Evolutionary conservation across 768 basidiomycete genomes (phyloP), one percentile per base, ranked within the genome.

Genomic region (Boletus rubropictus): DNA sequence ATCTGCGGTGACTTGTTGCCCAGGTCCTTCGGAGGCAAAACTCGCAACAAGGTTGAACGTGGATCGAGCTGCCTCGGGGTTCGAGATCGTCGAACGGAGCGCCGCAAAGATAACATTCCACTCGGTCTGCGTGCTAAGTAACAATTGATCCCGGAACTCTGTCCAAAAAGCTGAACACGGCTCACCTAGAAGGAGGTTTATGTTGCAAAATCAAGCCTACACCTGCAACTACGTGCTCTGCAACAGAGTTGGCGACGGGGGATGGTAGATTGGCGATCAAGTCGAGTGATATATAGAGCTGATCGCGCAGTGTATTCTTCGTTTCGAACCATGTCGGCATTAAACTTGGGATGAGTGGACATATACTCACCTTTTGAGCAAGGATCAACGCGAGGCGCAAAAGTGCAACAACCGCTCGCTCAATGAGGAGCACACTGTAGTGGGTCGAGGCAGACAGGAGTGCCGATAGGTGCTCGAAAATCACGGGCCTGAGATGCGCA

Each of bases 91-190:
- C 1, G 84, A 85, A 39, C 89, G 81, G 53, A 98, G 77, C 24
- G 97, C 73, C 1, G 89, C 87, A 58, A 94, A 89, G 18, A 94
- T 78, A 33, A 98, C 72, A 51, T 89, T 92, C 95, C 95, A 99
- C 63, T 98, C 95, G 1, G 95, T 97, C 54, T 87, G 84, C 1
- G 92, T 93, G 46, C 84, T 91, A 45, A 57, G 40, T 28, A 25
- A 42, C 46, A 18, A 21, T 39, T 33, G 1, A 44, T 18, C 17
- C 25, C 0, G 22, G 3, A 27, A 9, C 31, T 22, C 21, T 24
- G 35, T 17, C 15, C 12, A 3, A 32, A 48, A 34, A 14, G 27
- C 14, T 20, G 34, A 32, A 24, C 12, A 32, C 3, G 33, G 12
- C 49, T 22, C 20, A 62, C 89, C 77, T 76, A 53, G 93, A 81